Base-by-base conservation (phyloP, 148 eudicot species). In the Camellia sinensis region DNA sequence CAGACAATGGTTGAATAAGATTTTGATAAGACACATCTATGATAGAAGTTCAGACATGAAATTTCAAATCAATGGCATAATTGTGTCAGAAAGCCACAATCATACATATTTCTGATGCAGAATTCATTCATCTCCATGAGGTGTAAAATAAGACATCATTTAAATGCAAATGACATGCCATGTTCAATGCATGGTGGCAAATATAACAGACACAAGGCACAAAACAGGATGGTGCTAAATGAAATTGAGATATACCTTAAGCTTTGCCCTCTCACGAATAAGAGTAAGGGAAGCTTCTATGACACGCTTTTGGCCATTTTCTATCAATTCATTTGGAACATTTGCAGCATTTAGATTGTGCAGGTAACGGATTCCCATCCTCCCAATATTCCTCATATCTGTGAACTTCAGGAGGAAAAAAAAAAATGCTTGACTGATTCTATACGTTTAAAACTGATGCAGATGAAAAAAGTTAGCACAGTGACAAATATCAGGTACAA, bases 231-330 rank as follows among this genome's bases (percentile, higher is more conserved):
- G 21, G 15, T 21, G 18, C 52, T 17, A 18, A 46, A 74, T 10
- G 74, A 78, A 63, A 66, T 48, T 29, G 72, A 10, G 63, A 56
- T 41, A 78, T 76, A 93, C 98, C 97, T 93, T 93, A 74, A 95
- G 97, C 85, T 95, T 95, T 48, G 99, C 97, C 81, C 94, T 89
- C 86, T 95, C 99, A 3, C 97, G 97, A 65, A 95, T 95, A 77
- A 95, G 97, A 19, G 99, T 95, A 76, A 93, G 94, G 67, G 99
- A 95, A 74, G 97, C 99, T 82, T 93, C 99, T 71, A 95, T 92
- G 10, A 95, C 97, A 69, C 97, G 91, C 29, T 87, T 88, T 80
- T 95, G 99, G 44, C 99, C 99, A 56, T 90, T 91, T 63, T 88
- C 87, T 52, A 95, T 81, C 87, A 95, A 65, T 54, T 92, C 94